Percentiles rank a stretch among this genome's conserved stretches.
Conservation (phyloP, 2,329 filamentous ascomycete genomes). For the Fusarium sublunatum region DNA sequence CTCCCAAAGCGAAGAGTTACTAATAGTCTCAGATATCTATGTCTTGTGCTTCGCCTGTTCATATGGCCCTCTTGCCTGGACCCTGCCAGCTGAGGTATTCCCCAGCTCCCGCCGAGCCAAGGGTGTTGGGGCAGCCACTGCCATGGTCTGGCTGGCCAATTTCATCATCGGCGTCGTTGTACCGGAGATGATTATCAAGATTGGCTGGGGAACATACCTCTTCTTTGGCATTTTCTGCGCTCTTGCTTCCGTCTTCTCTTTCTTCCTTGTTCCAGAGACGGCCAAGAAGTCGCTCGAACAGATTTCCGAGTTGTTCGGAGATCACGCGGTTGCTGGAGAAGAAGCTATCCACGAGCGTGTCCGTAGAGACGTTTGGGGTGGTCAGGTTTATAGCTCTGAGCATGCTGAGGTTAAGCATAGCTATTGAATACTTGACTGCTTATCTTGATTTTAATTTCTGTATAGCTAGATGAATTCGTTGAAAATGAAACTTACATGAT, state of each 20-base stretch:
- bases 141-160: conserved; percentile 52
- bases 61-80: conserved; percentile 52
- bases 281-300: conserved; percentile 35
- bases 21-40: conserved; percentile 12
- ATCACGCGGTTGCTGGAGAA: conserved; percentile 18
- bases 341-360: conserved; percentile 25
- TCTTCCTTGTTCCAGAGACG: conserved; percentile 39
- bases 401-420: not conserved
- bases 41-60: conserved; percentile 48
- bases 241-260: conserved; percentile 55
- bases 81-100: conserved; percentile 53
- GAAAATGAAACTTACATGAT: too few relatives aligned
- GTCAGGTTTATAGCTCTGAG: not conserved
- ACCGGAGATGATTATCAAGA: conserved; percentile 64
- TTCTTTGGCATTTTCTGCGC: conserved; percentile 66
- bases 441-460: too few relatives aligned
- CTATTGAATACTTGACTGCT: not conserved
- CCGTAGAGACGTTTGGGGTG: conserved; percentile 18
- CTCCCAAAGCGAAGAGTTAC: too few relatives aligned
- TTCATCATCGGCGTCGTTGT: conserved; percentile 62
- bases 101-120: conserved; percentile 51
- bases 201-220: conserved; percentile 60
- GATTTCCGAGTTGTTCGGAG: conserved; percentile 36
- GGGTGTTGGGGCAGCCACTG: conserved; percentile 51
- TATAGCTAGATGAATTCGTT: too few relatives aligned